phyloP scores from a whole-genome alignment of 2,329 filamentous ascomycete species.

The Claviceps monticola region DNA sequence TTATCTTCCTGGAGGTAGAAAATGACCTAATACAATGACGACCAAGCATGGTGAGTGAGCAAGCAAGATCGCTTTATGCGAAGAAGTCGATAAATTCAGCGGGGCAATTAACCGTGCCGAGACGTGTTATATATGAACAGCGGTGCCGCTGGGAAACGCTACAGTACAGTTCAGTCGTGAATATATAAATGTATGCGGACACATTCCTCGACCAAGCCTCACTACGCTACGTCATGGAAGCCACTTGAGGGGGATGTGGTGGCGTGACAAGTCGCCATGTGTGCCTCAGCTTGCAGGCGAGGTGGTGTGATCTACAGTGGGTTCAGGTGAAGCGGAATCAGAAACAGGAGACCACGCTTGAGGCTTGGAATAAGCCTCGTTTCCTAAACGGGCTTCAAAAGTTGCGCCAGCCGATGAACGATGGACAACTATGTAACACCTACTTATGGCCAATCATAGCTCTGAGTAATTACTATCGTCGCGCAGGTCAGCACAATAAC shows the following conservation, averaged over 20 bases:
- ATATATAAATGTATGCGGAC: neutral
- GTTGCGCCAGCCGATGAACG: no score
- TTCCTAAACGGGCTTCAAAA: no score
- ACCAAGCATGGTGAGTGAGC: neutral
- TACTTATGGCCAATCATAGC: no score
- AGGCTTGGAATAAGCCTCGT: no score
- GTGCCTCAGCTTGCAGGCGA: neutral
- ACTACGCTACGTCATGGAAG: neutral
- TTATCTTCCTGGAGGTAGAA: conserved; percentile 21
- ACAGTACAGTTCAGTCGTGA: no score
- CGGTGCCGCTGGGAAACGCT: neutral
- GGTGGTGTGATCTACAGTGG: neutral
- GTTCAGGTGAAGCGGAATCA: neutral
- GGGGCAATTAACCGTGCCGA: neutral
- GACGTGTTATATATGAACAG: neutral
- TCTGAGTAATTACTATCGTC: no score
- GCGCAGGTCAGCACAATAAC: no score
- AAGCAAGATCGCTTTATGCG: neutral
- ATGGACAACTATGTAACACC: no score
- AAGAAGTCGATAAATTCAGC: neutral
- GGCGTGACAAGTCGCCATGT: neutral
- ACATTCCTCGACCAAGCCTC: neutral
- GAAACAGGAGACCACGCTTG: neutral
- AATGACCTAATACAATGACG: conserved; percentile 12
- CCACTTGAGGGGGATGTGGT: neutral